Evolutionary conservation across 768 basidiomycete genomes (phyloP), one percentile per base, ranked within the genome.

Genomic region (Pleurotus pulmonarius): DNA sequence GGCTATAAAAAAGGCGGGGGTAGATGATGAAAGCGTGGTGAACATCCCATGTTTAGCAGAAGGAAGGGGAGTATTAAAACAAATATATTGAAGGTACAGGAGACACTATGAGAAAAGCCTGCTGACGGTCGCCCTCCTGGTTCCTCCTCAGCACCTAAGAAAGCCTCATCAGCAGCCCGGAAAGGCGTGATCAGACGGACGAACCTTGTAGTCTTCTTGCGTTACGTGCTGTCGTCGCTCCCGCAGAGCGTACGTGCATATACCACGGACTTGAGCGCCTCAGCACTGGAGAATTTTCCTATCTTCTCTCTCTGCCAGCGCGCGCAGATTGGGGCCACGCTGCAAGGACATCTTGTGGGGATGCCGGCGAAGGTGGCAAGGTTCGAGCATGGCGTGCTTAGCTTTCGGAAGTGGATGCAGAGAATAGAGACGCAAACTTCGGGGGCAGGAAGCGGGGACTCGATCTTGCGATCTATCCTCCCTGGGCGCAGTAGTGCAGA

Each of bases 281-380:
- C 93, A 95, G 68, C 96, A 98, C 66, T 97, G 93, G n/a, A n/a
- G n/a, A n/a, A n/a, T 99, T 81, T 99, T 0, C 96, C 96, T 96
- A 98, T 99, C 81, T 99, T 98, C 70, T 98, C 96, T 98, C 70
- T 98, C 96, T 0, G 96, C 96, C 2, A 99, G 78, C 1, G 88
- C 87, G 13, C 93, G 89, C n/a, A 98, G 81, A 74, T 99, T 94
- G 72, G 98, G 98, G 1, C 95, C 95, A 58, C 96, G 83, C 74
- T 98, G 96, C 25, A 98, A 77, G 1, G 94, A 98, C 96, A 98
- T 99, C 91, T 94, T 60, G 15, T 3, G 13, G 43, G 15, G 34
- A 1, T 13, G 38, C 55, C 12, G 16, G 24, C 24, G 58, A 22
- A 60, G 38, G 12, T 49, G 34, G 9, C 46, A 13, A 26, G 22